These are phyloP conservation scores for Carallia brachiata DNA, from an alignment of 345 rosid genomes.

Conservation along the genomic window DNA sequence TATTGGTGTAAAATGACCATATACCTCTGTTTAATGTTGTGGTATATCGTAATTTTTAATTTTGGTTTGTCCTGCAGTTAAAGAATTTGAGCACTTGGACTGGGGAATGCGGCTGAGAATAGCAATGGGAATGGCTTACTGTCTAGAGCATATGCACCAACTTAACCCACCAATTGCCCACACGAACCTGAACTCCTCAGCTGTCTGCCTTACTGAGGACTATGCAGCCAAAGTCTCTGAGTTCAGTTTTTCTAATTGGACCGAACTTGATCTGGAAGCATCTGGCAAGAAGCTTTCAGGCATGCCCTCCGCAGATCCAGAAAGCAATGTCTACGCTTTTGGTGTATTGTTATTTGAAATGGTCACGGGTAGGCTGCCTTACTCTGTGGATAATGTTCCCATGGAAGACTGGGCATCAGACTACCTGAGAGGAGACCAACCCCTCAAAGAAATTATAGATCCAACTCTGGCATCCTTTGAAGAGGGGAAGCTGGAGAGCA, in stretches of 20 bases:
- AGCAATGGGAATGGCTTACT: conserved; percentile 87
- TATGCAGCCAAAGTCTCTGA: conserved; percentile 93
- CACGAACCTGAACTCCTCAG: conserved; percentile 57
- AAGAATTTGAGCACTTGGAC: conserved; percentile 81
- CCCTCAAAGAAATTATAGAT: conserved; percentile 54
- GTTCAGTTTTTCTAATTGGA: conserved; percentile 53
- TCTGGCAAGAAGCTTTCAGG: conserved; percentile 43
- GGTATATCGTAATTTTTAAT: neutral
- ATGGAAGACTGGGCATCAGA: conserved; percentile 53
- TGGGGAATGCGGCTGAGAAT: conserved; percentile 82
- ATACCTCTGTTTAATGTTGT: no score
- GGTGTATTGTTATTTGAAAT: conserved; percentile 73
- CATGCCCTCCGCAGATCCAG: conserved; percentile 34
- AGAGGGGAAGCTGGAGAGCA: conserved; percentile 47
- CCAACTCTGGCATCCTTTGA: conserved; percentile 54
- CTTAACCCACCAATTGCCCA: conserved; percentile 63
- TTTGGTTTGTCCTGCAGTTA: conserved; percentile 47
- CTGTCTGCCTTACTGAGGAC: conserved; percentile 75
- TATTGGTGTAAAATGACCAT: neutral
- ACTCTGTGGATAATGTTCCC: conserved; percentile 41
- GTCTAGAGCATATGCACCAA: conserved; percentile 94
- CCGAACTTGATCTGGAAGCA: conserved; percentile 40
- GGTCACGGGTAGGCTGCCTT: conserved; percentile 69
- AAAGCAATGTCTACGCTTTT: conserved; percentile 58
- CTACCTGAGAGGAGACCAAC: conserved; percentile 40